These are phyloP conservation scores for Aspergillus aculeatinus DNA, from an alignment of 2,329 filamentous ascomycete species.

Conservation along the genomic window DNA sequence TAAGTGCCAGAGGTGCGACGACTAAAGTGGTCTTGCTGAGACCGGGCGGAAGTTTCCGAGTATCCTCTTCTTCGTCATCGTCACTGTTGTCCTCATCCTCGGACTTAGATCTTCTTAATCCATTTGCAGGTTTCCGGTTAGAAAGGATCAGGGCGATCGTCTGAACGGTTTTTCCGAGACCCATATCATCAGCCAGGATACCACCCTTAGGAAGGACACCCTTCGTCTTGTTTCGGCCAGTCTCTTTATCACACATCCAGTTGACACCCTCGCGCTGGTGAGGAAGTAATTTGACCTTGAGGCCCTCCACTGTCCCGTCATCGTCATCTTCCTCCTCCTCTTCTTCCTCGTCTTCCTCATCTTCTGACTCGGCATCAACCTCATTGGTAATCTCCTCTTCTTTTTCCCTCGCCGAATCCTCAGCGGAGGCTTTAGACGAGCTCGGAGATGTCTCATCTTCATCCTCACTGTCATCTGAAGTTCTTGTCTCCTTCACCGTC, in stretches of 20 bases:
- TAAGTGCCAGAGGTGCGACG: constrained; percentile 87
- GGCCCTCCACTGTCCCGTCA: constrained; percentile 70
- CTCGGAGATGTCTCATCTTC: constrained; percentile 38
- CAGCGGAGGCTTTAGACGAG: constrained; percentile 46
- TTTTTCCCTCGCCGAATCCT: constrained; percentile 23
- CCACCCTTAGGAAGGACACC: constrained; percentile 81
- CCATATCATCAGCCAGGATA: constrained; percentile 94
- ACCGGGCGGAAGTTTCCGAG: constrained; percentile 67
- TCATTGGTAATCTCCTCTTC: constrained; percentile 31
- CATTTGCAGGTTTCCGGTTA: constrained; percentile 68
- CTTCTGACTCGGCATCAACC: constrained; percentile 19
- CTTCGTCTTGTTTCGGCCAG: constrained; percentile 78
- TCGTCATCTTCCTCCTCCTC: constrained; percentile 55
- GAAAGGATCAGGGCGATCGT: constrained; percentile 83
- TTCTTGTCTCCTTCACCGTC: constrained; percentile 36
- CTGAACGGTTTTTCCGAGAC: constrained; percentile 93
- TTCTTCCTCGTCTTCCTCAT: constrained; percentile 35
- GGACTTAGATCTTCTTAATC: constrained; percentile 37
- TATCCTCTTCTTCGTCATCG: constrained; percentile 36
- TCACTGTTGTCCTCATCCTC: constrained; percentile 51
- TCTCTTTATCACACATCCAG: constrained; percentile 94
- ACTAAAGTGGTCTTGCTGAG: constrained; percentile 82
- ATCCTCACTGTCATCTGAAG: constrained; percentile 35
- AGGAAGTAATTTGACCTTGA: constrained; percentile 83
- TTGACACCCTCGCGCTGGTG: constrained; percentile 92